phyloP scores from a whole-genome alignment of 306 rosid species.

The Psophocarpus tetragonolobus region DNA sequence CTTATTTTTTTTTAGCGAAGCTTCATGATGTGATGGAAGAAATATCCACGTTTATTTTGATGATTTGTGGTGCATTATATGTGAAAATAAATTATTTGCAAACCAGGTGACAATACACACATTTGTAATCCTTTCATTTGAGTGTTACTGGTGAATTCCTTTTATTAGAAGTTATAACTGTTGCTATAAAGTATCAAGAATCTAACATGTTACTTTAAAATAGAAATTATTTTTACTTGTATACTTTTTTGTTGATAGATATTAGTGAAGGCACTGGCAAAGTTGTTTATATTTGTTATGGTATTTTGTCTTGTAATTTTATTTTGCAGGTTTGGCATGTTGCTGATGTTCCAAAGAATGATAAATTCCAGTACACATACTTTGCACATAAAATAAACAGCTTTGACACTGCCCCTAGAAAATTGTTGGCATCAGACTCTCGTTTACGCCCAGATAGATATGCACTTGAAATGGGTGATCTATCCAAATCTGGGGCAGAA shows the following conservation, averaged over 20 bases:
- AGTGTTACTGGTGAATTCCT: slow-evolving; percentile 11
- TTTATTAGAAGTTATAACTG: not conserved
- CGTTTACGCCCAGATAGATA: slow-evolving; percentile 92
- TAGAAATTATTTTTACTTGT: not conserved
- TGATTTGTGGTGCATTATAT: slow-evolving; percentile 7
- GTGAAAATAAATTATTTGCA: not conserved
- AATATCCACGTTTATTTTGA: not conserved
- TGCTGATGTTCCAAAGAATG: slow-evolving; percentile 71
- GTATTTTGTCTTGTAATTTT: slow-evolving; percentile 24
- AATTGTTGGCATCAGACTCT: slow-evolving; percentile 85
- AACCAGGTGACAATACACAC: not conserved
- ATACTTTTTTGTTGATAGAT: slow-evolving; percentile 1
- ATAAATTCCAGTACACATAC: slow-evolving; percentile 81
- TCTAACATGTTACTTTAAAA: not conserved
- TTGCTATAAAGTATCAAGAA: not conserved
- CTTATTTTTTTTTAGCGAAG: slow-evolving; percentile 13
- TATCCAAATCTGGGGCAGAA: slow-evolving; percentile 84
- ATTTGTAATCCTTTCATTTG: not conserved
- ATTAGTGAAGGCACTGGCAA: not conserved
- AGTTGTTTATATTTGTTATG: not conserved
- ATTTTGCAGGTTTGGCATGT: slow-evolving; percentile 83
- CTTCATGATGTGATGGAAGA: slow-evolving; percentile 6
- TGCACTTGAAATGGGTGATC: slow-evolving; percentile 85
- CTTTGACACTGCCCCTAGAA: slow-evolving; percentile 82
- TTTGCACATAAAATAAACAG: slow-evolving; percentile 92